Conservation (phyloP, 2,329 filamentous ascomycete genomes). For the Hymenoscyphus repandus region DNA sequence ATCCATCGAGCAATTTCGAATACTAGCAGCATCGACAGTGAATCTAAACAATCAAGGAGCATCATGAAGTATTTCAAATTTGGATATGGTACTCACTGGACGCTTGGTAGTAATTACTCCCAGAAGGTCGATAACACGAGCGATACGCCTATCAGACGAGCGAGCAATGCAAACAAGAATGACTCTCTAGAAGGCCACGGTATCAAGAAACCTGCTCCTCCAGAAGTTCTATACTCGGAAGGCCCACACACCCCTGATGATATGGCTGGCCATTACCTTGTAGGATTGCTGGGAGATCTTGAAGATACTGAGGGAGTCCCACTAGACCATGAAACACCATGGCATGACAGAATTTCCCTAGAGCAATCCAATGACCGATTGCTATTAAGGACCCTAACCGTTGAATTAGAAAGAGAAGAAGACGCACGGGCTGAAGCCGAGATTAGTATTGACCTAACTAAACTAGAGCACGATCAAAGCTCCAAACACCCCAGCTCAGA, state of each 20-base stretch:
- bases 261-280: slow-evolving; percentile 51
- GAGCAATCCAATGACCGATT: slow-evolving; percentile 40
- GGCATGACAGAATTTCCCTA: slow-evolving; percentile 31
- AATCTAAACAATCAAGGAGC: slow-evolving; percentile 31
- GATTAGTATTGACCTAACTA: slow-evolving; percentile 40
- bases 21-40: slow-evolving; percentile 21
- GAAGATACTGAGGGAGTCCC: slow-evolving; percentile 33
- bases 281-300: slow-evolving; percentile 63
- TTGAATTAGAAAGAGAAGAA: slow-evolving; percentile 51
- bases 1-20: slow-evolving; percentile 13
- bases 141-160: background rate
- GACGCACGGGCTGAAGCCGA: slow-evolving; percentile 39
- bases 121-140: slow-evolving; percentile 7
- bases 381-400: slow-evolving; percentile 59
- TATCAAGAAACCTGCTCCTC: background rate
- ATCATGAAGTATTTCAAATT: slow-evolving; percentile 62
- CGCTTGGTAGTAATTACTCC: slow-evolving; percentile 35
- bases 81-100: slow-evolving; percentile 64
- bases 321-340: slow-evolving; percentile 3
- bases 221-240: background rate
- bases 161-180: background rate
- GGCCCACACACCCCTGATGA: slow-evolving; percentile 11
- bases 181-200: background rate
- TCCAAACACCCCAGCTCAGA: slow-evolving; percentile 18
- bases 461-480: slow-evolving; percentile 12